phyloP scores from a whole-genome alignment of 148 eudicot genomes.

The Camellia granthamiana region DNA sequence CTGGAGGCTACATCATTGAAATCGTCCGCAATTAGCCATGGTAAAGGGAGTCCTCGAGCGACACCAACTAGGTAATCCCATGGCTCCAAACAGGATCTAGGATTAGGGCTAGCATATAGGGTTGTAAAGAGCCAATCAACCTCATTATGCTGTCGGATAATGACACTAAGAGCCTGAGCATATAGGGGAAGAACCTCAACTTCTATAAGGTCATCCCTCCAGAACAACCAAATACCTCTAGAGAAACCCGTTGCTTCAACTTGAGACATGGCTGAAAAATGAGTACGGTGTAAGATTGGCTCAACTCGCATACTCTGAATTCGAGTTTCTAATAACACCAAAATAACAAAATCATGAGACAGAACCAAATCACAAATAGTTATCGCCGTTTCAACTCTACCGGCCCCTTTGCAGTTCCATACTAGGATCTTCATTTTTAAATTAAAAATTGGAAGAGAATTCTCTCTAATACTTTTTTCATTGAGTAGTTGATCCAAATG shows the following conservation, averaged over 20 bases:
- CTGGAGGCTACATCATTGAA: no score
- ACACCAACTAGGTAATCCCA: no score
- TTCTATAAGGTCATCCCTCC: neutral
- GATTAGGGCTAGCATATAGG: neutral
- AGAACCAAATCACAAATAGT: neutral
- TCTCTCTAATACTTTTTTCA: no score
- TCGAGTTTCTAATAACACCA: neutral
- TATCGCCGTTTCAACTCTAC: neutral
- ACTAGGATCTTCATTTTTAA: neutral
- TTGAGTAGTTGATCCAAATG: no score
- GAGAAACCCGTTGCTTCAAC: neutral
- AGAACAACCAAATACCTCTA: neutral
- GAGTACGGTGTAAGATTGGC: neutral
- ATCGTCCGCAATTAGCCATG: no score
- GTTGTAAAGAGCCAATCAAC: neutral
- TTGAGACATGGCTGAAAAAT: neutral
- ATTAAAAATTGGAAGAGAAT: no score
- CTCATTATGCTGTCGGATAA: neutral
- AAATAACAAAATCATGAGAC: neutral
- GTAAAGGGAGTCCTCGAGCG: no score
- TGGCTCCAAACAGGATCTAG: no score
- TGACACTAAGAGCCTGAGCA: neutral
- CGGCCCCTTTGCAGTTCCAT: neutral
- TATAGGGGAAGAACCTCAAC: neutral
- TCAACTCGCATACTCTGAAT: neutral